A percentile compares a stretch with the other conserved stretches of the same genome.
These are phyloP conservation scores for Spinellus fusiger DNA, from an alignment of 192 early-diverging fungal species.

Conservation along the genomic window DNA sequence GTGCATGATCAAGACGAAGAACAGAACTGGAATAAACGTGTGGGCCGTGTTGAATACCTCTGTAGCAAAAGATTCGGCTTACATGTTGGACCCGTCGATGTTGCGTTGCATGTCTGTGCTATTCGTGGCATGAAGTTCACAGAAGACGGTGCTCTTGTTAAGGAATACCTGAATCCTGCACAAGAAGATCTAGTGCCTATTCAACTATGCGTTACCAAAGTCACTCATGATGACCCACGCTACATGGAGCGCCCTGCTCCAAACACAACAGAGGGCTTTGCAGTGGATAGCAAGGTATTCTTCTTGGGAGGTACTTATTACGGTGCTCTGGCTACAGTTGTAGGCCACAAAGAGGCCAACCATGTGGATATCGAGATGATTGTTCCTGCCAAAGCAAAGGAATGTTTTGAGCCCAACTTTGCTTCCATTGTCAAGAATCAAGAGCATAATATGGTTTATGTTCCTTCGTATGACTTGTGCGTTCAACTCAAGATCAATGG, in stretches of 20 bases:
- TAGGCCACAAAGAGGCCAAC: constrained; percentile 41
- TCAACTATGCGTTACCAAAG: constrained; percentile 52
- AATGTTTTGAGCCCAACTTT: constrained; percentile 38
- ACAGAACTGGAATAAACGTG: constrained; percentile 51
- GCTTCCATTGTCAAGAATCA: constrained; percentile 39
- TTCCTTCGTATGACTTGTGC: constrained; percentile 58
- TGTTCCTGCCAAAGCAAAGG: constrained; percentile 27
- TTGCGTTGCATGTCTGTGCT: constrained; percentile 48
- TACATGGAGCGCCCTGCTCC: constrained; percentile 64
- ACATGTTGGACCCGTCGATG: constrained; percentile 61
- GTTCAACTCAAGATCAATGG: constrained; percentile 58
- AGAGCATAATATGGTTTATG: constrained; percentile 17
- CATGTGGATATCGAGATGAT: constrained; percentile 37
- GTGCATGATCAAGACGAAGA: constrained; percentile 35
- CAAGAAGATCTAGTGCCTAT: constrained; percentile 47
- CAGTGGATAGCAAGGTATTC: constrained; percentile 63
- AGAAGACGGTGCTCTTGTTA: constrained; percentile 67
- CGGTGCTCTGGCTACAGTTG: constrained; percentile 66
- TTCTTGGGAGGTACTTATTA: constrained; percentile 74
- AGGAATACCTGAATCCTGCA: constrained; percentile 55
- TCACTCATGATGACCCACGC: constrained; percentile 64
- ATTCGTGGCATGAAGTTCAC: constrained; percentile 59
- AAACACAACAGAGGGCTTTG: constrained; percentile 67
- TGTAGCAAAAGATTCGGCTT: constrained; percentile 71
- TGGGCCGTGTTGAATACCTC: constrained; percentile 51